Conservation (phyloP, 129 eudicot genomes). For the Chrysanthemum makinoi region DNA sequence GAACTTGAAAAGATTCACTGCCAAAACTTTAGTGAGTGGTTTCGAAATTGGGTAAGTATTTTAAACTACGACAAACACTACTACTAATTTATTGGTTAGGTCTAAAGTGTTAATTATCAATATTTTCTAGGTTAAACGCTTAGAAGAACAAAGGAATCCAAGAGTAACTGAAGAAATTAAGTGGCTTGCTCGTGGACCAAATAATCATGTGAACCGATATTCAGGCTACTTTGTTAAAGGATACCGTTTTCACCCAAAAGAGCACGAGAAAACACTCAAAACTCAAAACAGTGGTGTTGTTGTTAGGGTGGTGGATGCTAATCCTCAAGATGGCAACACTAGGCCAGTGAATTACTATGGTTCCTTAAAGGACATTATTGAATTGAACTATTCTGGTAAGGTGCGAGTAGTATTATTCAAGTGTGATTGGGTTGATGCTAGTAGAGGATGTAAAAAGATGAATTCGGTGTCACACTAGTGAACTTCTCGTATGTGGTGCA, state of each 20-base stretch:
- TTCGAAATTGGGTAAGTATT: neutral
- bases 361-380: too few species aligned
- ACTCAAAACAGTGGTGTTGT: slow-evolving; percentile 10
- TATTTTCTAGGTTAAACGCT: neutral
- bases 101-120: neutral
- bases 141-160: slow-evolving; percentile 2
- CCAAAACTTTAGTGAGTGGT: neutral
- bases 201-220: neutral
- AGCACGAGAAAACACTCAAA: neutral
- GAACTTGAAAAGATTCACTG: neutral
- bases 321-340: neutral
- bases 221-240: slow-evolving; percentile 10
- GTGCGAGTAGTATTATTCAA: too few species aligned
- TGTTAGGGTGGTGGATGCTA: slow-evolving; percentile 6
- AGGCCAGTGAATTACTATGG: slow-evolving; percentile 3
- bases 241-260: neutral
- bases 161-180: neutral
- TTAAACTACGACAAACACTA: neutral
- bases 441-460: too few species aligned
- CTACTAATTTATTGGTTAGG: neutral
- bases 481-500: too few species aligned
- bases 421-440: too few species aligned
- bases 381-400: too few species aligned
- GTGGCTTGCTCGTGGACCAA: slow-evolving; percentile 15
- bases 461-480: too few species aligned